Evolutionary conservation across 2,329 filamentous ascomycete genomes (phyloP).

Genomic region (Fusarium cicatricum): DNA sequence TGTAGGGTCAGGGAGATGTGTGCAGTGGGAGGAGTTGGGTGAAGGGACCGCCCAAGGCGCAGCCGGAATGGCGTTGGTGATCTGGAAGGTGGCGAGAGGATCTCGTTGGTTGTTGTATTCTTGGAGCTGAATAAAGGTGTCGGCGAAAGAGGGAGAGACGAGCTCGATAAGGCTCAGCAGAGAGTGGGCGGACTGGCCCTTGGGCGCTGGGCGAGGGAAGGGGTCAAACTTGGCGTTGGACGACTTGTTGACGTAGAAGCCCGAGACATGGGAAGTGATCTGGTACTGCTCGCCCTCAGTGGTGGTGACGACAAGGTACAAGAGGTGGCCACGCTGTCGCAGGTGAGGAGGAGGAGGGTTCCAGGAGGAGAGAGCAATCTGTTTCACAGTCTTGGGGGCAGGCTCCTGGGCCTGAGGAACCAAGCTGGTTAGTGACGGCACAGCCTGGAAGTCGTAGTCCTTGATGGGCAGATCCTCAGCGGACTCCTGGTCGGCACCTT

Average conservation of each 20-base stretch:
- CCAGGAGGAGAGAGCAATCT: conserved; percentile 89
- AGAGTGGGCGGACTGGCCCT: conserved; percentile 83
- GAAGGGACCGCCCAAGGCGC: conserved; percentile 90
- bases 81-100: conserved; percentile 90
- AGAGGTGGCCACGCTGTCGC: conserved; percentile 87
- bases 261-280: conserved; percentile 91
- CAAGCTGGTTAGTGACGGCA: conserved; percentile 73
- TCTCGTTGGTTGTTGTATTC: conserved; percentile 87
- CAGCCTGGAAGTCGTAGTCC: conserved; percentile 79
- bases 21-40: conserved; percentile 67
- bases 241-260: conserved; percentile 97
- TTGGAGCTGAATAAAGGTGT: conserved; percentile 79
- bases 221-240: conserved; percentile 97
- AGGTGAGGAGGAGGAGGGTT: conserved; percentile 94
- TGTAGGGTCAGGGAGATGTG: conserved; percentile 84
- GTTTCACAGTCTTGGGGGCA: conserved; percentile 89
- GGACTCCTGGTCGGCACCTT: conserved; percentile 33
- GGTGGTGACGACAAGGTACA: conserved; percentile 89
- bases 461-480: conserved; percentile 56
- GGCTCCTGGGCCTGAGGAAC: conserved; percentile 72
- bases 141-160: conserved; percentile 83
- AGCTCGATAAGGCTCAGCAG: conserved; percentile 80
- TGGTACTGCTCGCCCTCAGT: conserved; percentile 95
- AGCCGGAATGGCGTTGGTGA: conserved; percentile 92
- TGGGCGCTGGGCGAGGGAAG: conserved; percentile 78